Percentiles rank a stretch among this genome's conserved stretches.
Evolutionary conservation across 108 stramenopile genomes (phyloP).

Genomic region (Tribonema minus): DNA sequence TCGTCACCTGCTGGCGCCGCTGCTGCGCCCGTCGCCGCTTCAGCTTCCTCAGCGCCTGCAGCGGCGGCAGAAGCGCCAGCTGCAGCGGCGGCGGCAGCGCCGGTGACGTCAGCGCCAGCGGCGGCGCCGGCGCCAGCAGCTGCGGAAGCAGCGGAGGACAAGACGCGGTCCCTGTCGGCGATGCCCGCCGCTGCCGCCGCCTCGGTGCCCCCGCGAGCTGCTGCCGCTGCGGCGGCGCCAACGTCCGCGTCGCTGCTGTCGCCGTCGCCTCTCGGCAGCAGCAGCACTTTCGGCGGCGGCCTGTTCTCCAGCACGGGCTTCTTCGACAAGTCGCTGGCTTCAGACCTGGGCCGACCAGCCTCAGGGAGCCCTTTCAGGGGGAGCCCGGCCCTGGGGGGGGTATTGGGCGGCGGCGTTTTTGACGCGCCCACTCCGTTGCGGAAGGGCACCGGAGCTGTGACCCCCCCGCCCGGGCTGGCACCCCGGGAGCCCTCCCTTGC

Average conservation of each 20-base stretch:
- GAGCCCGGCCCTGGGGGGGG: too few species aligned
- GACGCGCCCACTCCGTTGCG: too few species aligned
- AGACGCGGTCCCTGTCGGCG: background rate
- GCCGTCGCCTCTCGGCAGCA: background rate
- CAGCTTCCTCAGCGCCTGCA: background rate
- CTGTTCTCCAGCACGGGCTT: conserved; percentile 21
- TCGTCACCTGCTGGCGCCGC: background rate
- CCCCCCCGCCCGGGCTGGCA: background rate
- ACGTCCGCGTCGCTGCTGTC: background rate
- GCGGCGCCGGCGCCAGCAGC: background rate
- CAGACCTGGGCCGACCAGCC: too few species aligned
- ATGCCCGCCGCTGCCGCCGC: background rate
- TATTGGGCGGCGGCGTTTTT: conserved; percentile 28
- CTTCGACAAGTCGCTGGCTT: too few species aligned
- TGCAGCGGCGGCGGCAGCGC: background rate
- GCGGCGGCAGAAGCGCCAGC: background rate
- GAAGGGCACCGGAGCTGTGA: too few species aligned
- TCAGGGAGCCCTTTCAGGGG: too few species aligned
- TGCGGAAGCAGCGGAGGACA: background rate
- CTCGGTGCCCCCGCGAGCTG: background rate
- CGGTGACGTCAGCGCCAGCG: background rate
- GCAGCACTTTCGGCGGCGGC: conserved; percentile 19
- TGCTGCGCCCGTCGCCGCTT: background rate
- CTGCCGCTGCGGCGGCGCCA: background rate
- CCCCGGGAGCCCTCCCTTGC: background rate